Percentiles rank a stretch among this genome's conserved stretches.
phyloP scores from a whole-genome alignment of 2,329 filamentous ascomycete species.

The Colletotrichum sp. region DNA sequence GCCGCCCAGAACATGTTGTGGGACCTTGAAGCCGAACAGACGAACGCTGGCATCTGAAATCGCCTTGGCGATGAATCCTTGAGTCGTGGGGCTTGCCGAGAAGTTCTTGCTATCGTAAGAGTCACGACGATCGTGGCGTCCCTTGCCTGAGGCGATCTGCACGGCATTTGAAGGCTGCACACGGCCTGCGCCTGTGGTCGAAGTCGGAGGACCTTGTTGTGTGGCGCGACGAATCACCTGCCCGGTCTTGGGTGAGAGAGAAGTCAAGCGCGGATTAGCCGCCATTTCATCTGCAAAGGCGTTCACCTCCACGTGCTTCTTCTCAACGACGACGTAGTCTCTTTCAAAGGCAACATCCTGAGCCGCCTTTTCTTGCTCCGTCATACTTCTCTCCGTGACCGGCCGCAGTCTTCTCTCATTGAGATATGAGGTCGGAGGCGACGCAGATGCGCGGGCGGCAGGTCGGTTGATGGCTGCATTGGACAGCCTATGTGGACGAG shows the following conservation, averaged over 20 bases:
- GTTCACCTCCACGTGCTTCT: conserved; percentile 94
- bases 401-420: conserved; percentile 35
- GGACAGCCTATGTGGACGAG: conserved; percentile 45
- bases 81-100: conserved; percentile 77
- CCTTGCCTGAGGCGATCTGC: conserved; percentile 73
- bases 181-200: conserved; percentile 71
- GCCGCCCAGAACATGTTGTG: conserved; percentile 58
- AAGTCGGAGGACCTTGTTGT: conserved; percentile 74
- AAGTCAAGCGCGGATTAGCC: conserved; percentile 72
- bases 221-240: conserved; percentile 78
- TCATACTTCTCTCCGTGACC: conserved; percentile 34
- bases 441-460: conserved; percentile 35
- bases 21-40: conserved; percentile 73
- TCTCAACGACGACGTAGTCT: conserved; percentile 96
- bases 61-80: conserved; percentile 92
- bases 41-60: conserved; percentile 89
- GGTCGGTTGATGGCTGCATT: conserved; percentile 42
- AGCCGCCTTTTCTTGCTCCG: conserved; percentile 73
- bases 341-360: conserved; percentile 90
- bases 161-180: conserved; percentile 73
- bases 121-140: conserved; percentile 72
- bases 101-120: conserved; percentile 76
- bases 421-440: conserved; percentile 36
- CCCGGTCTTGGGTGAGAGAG: conserved; percentile 58
- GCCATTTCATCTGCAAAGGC: conserved; percentile 95